Base-by-base conservation (phyloP, 2,329 filamentous ascomycete species). In the Aspergillus eucalypticola region DNA sequence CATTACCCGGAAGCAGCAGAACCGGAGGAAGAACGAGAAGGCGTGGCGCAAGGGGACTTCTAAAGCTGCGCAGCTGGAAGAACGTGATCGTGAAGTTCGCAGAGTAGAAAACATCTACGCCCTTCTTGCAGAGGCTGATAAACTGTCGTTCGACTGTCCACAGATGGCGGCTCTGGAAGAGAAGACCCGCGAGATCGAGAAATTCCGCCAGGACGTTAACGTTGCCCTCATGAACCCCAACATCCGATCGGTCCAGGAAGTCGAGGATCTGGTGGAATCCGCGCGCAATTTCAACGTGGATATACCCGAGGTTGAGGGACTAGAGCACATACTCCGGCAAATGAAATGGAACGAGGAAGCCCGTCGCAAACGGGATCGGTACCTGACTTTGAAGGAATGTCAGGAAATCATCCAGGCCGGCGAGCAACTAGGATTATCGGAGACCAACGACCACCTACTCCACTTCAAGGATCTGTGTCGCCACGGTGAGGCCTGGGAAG, bases 1-100 rank as follows among this genome's bases (percentile, higher is more conserved):
- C 81, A 96, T 93, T 71, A 93, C 95, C 60, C 90, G 95, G 68
- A 99, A 99, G 80, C 94, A 97, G 79, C 94, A 97, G 78, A 96
- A 96, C 72, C 90, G 95, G 64, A 91, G 94, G 63, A 98, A 98
- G 78, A 96, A 90, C 75, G 94, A 97, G 71, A 95, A 92, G 72
- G 86, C 86, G 48, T 95, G 90, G 87, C 90, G 92, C 65, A 89
- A 86, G 69, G 85, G 88, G 58, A 86, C 85, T 68, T 77, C 78
- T 54, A 94, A 90, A 75, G 89, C 88, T 54, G 86, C 90, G 57
- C 93, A 97, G 71, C 84, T 90, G 68, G 95, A 96, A 76, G 91
- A 97, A 73, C 86, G 86, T 63, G 88, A 91, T 70, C 88, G 88
- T 67, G 93, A 97, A 74, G 84, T 92, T 68, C 91, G 95, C 68